Evolutionary conservation across 2,329 filamentous ascomycete genomes (phyloP).

Genomic region (Arachnomyces sp.): DNA sequence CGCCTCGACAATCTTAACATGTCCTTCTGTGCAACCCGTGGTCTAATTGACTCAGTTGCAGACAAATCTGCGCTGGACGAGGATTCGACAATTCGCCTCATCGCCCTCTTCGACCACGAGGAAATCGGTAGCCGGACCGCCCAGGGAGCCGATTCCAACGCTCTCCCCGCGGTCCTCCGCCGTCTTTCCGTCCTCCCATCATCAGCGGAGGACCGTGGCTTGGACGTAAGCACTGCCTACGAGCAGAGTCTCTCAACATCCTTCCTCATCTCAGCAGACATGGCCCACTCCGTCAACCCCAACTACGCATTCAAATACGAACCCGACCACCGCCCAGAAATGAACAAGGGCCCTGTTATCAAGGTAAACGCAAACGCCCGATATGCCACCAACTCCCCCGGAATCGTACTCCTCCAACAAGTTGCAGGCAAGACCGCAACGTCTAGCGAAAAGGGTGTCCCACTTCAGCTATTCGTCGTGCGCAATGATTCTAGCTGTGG

Average conservation of each 20-base stretch:
- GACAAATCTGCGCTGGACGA: slow-evolving; percentile 58
- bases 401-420: slow-evolving; percentile 87
- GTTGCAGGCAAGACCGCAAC: slow-evolving; percentile 55
- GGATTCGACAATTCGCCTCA: slow-evolving; percentile 77
- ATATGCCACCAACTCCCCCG: slow-evolving; percentile 93
- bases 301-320: slow-evolving; percentile 94
- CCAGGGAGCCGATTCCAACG: slow-evolving; percentile 87
- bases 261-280: slow-evolving; percentile 92
- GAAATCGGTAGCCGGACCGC: slow-evolving; percentile 90
- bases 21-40: slow-evolving; percentile 86
- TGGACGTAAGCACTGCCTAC: slow-evolving; percentile 67
- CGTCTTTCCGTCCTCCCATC: slow-evolving; percentile 74
- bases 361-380: slow-evolving; percentile 97
- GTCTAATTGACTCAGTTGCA: slow-evolving; percentile 69
- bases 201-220: slow-evolving; percentile 45
- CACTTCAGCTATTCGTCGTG: slow-evolving; percentile 91
- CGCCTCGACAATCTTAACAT: slow-evolving; percentile 92
- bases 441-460: slow-evolving; percentile 58
- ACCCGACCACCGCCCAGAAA: slow-evolving; percentile 77
- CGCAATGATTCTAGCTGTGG: slow-evolving; percentile 92
- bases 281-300: slow-evolving; percentile 93
- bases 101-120: slow-evolving; percentile 94
- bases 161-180: slow-evolving; percentile 77
- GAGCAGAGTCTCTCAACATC: slow-evolving; percentile 87
- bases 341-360: slow-evolving; percentile 94